phyloP scores from a whole-genome alignment of 225 moss, liverwort and hornwort species.

The Neckera pumila region DNA sequence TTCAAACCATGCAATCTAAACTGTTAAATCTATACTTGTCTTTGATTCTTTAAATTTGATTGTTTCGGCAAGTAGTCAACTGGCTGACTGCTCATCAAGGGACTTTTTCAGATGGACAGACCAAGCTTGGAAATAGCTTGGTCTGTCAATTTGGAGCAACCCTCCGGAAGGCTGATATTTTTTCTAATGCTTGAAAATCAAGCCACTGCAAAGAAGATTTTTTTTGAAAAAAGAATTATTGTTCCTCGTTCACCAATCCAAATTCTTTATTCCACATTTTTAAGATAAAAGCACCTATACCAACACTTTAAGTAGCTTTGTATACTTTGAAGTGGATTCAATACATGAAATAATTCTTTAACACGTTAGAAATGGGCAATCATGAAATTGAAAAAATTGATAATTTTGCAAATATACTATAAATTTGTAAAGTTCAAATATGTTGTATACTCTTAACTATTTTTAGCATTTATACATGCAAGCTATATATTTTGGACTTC shows the following conservation, averaged over 20 bases:
- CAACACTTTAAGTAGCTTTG: background rate
- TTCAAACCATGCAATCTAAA: too few relatives aligned
- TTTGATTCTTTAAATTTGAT: too few relatives aligned
- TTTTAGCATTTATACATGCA: background rate
- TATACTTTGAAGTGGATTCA: background rate
- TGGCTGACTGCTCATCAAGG: too few relatives aligned
- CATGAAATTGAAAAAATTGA: background rate
- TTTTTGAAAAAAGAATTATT: background rate
- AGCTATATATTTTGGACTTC: background rate
- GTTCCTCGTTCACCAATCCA: fast-evolving
- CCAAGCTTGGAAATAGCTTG: too few relatives aligned
- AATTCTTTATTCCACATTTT: background rate
- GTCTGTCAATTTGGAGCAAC: too few relatives aligned
- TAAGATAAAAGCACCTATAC: background rate
- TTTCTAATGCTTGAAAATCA: background rate
- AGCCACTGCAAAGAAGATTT: background rate
- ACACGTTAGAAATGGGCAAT: background rate
- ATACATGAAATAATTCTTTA: background rate
- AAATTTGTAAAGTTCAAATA: background rate
- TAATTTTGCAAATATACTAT: background rate
- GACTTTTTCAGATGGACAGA: too few relatives aligned
- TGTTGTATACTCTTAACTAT: fast-evolving
- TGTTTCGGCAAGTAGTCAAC: too few relatives aligned
- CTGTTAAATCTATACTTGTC: too few relatives aligned
- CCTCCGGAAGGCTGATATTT: too few relatives aligned